Evolutionary conservation across 2,329 filamentous ascomycete species (phyloP).

Genomic region (Aspergillus sp.): DNA sequence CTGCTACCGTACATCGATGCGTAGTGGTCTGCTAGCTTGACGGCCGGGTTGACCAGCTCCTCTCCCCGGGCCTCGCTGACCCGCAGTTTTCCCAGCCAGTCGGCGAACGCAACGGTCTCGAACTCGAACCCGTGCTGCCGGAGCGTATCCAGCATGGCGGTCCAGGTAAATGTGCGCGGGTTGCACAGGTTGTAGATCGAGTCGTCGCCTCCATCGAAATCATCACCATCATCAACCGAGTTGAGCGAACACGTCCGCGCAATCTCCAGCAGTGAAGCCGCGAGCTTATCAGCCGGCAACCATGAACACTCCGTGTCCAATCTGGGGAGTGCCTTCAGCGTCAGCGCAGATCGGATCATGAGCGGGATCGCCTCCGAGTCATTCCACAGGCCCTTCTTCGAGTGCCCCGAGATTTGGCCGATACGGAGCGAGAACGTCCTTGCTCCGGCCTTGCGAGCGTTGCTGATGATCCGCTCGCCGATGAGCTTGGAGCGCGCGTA

Average conservation of each 20-base stretch:
- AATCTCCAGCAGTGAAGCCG: slow-evolving; percentile 27
- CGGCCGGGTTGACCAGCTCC: slow-evolving; percentile 30
- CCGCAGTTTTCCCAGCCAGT: slow-evolving; percentile 35
- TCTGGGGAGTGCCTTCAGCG: slow-evolving; percentile 25
- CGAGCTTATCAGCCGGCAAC: slow-evolving; percentile 33
- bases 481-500: slow-evolving; percentile 35
- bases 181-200: slow-evolving; percentile 34
- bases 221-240: not conserved
- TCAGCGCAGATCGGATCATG: slow-evolving; percentile 33
- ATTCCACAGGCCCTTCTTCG: slow-evolving; percentile 35
- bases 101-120: slow-evolving; percentile 30
- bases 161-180: slow-evolving; percentile 35
- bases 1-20: slow-evolving; percentile 26
- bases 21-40: slow-evolving; percentile 33
- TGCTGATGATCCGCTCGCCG: slow-evolving; percentile 32
- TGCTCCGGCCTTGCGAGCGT: slow-evolving; percentile 25
- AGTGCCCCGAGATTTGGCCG: slow-evolving; percentile 36
- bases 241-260: slow-evolving; percentile 14
- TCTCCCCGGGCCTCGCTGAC: slow-evolving; percentile 29
- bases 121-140: slow-evolving; percentile 34
- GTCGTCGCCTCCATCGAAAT: slow-evolving; percentile 15
- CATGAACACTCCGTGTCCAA: slow-evolving; percentile 29
- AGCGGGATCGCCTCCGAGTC: slow-evolving; percentile 33
- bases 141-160: slow-evolving; percentile 29
- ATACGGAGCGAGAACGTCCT: slow-evolving; percentile 32